Evolutionary conservation across 345 rosid species (phyloP), one percentile per base, ranked within the genome.

Genomic region (Gossypium mustelinum): DNA sequence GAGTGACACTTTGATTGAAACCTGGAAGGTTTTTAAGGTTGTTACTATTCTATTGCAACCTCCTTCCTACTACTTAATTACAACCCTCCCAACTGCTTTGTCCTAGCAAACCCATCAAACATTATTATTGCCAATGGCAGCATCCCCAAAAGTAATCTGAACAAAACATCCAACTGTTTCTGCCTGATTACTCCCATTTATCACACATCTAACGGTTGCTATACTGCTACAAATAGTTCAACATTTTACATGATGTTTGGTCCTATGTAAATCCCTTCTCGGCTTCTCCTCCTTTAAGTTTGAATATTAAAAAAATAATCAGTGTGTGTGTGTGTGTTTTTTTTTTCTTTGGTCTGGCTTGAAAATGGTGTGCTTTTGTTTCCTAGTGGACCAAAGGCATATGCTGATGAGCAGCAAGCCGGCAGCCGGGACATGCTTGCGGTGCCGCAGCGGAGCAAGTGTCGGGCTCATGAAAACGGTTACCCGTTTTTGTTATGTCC

Each of bases 351-450:
- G 4, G 7, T 18, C 22, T 18, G 17, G 57, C 5, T 68, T 50
- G 43, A 68, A 48, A 13, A 68, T 91, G 97, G 93, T 87, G 24
- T 91, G 85, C 72, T 87, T 89, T 83, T 89, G 92, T 71, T 91
- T 91, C 79, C 60, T 91, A 81, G 92, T 89, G 59, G 97, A 91
- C 76, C 97, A 88, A 74, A 87, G 44, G 72, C 87, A 80, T 81
- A 84, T 74, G 68, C 73, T 86, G 14, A 78, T 83, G 65, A 77
- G 86, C 57, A 78, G 82, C 75, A 91, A 91, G 82, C 97, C 94
- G 64, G 94, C 82, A 66, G 97, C 97, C 17, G 92, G 91, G 59
- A 72, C 75, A 1, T 91, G 97, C 64, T 86, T 91, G 6, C 76
- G 88, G 62, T 91, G 94, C 61, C 83, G 90, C 45, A 29, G 81